Base-by-base conservation (phyloP, 768 basidiomycete species). In the Tylopilus subfusipes region DNA sequence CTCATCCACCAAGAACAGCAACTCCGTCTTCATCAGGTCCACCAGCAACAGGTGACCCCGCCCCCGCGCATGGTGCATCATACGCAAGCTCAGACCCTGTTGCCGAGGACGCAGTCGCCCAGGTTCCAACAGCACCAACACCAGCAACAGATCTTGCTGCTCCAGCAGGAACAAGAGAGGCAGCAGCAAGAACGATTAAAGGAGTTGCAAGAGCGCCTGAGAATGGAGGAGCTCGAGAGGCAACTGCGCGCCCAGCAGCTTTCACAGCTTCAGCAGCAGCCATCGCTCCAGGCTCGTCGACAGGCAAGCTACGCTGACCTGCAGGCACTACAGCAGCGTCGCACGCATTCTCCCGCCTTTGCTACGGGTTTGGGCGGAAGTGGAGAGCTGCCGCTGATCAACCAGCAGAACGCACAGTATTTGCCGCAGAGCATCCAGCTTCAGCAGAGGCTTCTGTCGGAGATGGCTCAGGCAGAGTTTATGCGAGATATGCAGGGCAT, bases 71-170 rank as follows among this genome's bases (percentile, higher is more conserved):
- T 89, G 83, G 80, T 82, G 27, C 60, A 69, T 19, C 70, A 69
- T 38, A 43, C 59, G n/a, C 66, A 59, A 22, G 29, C 55, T 12
- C 66, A 63, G 49, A 42, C 46, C 4, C 30, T 69, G 42, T 43
- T 70, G 42, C 83, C 86, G 6, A 79, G 81, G 21, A 83, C 86
- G 4, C 88, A 88, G 61, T 89, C 88, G 3, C 88, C 87, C n/a
- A 82, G 87, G 19, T 88, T 90, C 68, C 79, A 86, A 52, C 84
- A 87, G 60, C 80, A 86, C 53, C 86, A 88, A 54, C 84, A 87
- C 63, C 78, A 88, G 54, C 83, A 87, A 43, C 88, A 88, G 64
- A 78, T 84, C 48, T 67, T 86, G 53, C 74, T 84, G 39, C 72
- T 85, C 19, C 87, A 87, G 61, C 83, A 86, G 55, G 83, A 88